A percentile compares a stretch with the other conserved stretches of the same genome.
Conservation (phyloP, 352 stramenopile species). For the Phytophthora macrochlamydospora region DNA sequence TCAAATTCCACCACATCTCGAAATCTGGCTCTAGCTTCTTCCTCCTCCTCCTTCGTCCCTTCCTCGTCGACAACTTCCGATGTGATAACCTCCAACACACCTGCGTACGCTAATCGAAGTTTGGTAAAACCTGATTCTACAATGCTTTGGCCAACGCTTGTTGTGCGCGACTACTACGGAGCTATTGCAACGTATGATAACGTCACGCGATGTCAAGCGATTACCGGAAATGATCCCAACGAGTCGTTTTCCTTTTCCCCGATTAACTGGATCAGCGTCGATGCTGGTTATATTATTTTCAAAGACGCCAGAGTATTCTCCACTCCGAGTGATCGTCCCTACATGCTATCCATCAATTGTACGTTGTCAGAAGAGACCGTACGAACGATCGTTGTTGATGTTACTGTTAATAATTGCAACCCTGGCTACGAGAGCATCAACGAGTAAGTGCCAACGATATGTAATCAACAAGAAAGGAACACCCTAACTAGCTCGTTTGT, state of each 20-base stretch:
- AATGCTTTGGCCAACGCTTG: constrained; percentile 61
- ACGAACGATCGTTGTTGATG: constrained; percentile 27
- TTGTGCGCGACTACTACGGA: constrained; percentile 67
- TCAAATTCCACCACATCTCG: constrained; percentile 1
- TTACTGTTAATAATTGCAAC: constrained; percentile 60
- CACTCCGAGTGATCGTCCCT: constrained; percentile 34
- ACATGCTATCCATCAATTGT: constrained; percentile 52
- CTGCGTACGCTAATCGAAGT: constrained; percentile 6
- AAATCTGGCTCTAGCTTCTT: constrained; percentile 8
- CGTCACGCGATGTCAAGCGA: constrained; percentile 33
- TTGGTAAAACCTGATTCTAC: constrained; percentile 20
- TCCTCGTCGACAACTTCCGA: not conserved
- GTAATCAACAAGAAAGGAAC: not conserved
- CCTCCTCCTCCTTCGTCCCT: not conserved
- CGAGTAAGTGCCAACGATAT: constrained; percentile 37
- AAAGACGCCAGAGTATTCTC: constrained; percentile 42
- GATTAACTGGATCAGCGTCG: constrained; percentile 22
- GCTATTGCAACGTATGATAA: constrained; percentile 58
- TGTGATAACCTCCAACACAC: not conserved
- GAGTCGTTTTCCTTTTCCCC: constrained; percentile 58
- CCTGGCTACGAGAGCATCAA: constrained; percentile 65
- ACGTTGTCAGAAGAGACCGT: constrained; percentile 25
- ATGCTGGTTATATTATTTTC: constrained; percentile 60
- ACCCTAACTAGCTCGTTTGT: constrained; percentile 7
- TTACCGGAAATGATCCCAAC: constrained; percentile 18